A percentile compares a stretch with the other conserved stretches of the same genome.
These are phyloP conservation scores for Spathaspora sp. DNA, from an alignment of 1,139 yeast species.

Conservation along the genomic window DNA sequence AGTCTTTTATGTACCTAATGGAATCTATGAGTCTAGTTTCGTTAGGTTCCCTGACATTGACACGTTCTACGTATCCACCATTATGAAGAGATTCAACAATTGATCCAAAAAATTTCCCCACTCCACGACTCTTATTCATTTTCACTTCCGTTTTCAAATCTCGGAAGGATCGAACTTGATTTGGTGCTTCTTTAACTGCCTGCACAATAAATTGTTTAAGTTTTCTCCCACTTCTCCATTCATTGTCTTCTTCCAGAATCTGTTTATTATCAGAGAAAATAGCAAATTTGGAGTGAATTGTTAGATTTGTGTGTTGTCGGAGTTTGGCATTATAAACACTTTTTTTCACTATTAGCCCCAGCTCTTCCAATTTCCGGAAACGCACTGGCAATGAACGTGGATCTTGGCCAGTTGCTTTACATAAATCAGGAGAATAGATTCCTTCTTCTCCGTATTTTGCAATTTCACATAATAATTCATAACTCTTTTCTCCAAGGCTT, in stretches of 20 bases:
- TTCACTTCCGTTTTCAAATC: conserved; percentile 67
- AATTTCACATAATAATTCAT: conserved; percentile 44
- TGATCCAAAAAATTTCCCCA: conserved; percentile 51
- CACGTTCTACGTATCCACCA: conserved; percentile 55
- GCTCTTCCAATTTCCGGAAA: conserved; percentile 51
- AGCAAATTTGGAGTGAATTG: conserved; percentile 47
- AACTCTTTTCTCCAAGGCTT: conserved; percentile 43
- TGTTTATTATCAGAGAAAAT: conserved; percentile 22
- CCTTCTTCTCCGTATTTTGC: conserved; percentile 58
- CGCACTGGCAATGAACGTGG: conserved; percentile 69
- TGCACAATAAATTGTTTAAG: conserved; percentile 45
- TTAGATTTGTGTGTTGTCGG: conserved; percentile 51
- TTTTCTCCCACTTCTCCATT: conserved; percentile 31
- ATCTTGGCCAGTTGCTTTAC: conserved; percentile 61
- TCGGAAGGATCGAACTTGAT: conserved; percentile 61
- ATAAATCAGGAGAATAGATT: conserved; percentile 56
- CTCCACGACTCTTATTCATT: conserved; percentile 44
- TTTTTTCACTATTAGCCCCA: conserved; percentile 46
- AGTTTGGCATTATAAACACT: conserved; percentile 38
- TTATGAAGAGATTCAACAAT: conserved; percentile 51
- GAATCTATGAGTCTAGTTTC: conserved; percentile 54
- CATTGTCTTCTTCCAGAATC: conserved; percentile 20
- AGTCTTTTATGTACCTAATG: conserved; percentile 57
- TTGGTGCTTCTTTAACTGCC: conserved; percentile 62
- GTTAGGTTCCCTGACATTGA: conserved; percentile 54